phyloP scores from a whole-genome alignment of 2,329 filamentous ascomycete species.

The Coccinonectria pachysandricola region DNA sequence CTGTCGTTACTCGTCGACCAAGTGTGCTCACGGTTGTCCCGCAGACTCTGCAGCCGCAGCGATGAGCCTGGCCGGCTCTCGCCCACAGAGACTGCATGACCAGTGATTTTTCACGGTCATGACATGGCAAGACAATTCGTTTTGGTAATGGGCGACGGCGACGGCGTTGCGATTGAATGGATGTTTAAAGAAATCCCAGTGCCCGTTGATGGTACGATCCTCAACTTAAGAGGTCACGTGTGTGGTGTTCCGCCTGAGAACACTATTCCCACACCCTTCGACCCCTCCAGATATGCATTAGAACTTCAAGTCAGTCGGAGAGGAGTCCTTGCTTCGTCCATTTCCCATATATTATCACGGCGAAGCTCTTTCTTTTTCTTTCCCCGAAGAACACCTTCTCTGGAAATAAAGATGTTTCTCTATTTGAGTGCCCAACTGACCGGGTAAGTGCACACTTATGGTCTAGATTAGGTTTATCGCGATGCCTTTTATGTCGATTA shows the following conservation, averaged over 20 bases:
- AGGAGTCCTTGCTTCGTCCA: too few relatives aligned
- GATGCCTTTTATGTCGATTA: slow-evolving; percentile 3
- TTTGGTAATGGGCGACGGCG: slow-evolving; percentile 5
- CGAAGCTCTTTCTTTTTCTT: too few relatives aligned
- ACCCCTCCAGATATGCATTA: too few relatives aligned
- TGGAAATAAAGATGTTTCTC: slow-evolving; percentile 50
- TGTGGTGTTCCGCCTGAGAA: neutral
- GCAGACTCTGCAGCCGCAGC: slow-evolving; percentile 55
- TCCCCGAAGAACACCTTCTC: too few relatives aligned
- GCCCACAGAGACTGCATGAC: slow-evolving; percentile 61
- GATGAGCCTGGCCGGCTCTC: slow-evolving; percentile 52
- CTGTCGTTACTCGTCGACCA: slow-evolving; percentile 40
- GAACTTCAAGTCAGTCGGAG: too few relatives aligned
- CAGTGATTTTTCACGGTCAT: slow-evolving; percentile 8
- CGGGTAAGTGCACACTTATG: slow-evolving; percentile 49
- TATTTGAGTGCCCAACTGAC: slow-evolving; percentile 57
- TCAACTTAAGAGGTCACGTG: slow-evolving; percentile 18
- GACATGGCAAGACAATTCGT: slow-evolving; percentile 15
- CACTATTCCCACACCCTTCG: slow-evolving; percentile 18
- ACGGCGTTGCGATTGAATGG: slow-evolving; percentile 14
- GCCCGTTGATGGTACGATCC: slow-evolving; percentile 19
- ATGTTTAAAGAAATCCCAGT: too few relatives aligned
- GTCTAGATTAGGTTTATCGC: too few relatives aligned
- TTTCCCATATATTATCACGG: too few relatives aligned
- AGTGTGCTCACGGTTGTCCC: slow-evolving; percentile 37